Percentiles rank a stretch among this genome's conserved stretches.
Conservation (phyloP, 306 rosid genomes). For the Inga leiocalycina region DNA sequence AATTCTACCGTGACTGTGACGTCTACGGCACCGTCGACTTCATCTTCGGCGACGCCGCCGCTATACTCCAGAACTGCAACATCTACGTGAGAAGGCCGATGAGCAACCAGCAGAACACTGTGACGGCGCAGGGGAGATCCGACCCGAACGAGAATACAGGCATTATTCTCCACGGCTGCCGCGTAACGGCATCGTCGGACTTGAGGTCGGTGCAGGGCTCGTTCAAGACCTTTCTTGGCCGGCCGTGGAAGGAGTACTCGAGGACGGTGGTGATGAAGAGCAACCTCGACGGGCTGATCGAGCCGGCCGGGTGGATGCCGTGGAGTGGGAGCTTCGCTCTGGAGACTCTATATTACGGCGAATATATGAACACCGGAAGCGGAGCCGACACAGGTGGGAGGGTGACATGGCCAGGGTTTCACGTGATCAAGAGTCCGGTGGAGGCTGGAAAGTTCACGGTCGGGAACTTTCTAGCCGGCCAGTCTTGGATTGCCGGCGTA, state of each 20-base stretch:
- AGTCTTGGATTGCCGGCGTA: conserved; percentile 70
- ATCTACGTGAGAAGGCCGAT: conserved; percentile 57
- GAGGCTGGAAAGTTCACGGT: conserved; percentile 67
- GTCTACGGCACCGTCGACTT: conserved; percentile 79
- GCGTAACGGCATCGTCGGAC: conserved; percentile 45
- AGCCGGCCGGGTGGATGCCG: conserved; percentile 64
- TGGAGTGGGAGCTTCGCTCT: conserved; percentile 75
- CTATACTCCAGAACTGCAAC: conserved; percentile 67
- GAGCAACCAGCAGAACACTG: conserved; percentile 52
- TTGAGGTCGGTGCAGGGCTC: conserved; percentile 40
- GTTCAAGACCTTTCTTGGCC: conserved; percentile 55
- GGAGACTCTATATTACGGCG: conserved; percentile 64
- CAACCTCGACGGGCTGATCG: conserved; percentile 43
- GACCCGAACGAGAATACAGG: conserved; percentile 83
- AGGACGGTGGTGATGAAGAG: conserved; percentile 74
- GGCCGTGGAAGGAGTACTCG: conserved; percentile 81
- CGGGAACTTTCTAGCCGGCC: conserved; percentile 60
- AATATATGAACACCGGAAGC: conserved; percentile 61
- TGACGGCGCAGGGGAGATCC: conserved; percentile 70
- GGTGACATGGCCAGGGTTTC: conserved; percentile 75
- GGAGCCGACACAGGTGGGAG: conserved; percentile 65
- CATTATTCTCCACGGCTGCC: conserved; percentile 58
- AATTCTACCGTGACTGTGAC: conserved; percentile 84
- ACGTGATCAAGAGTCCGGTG: conserved; percentile 37
- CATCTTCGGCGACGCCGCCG: conserved; percentile 65